Evolutionary conservation across 2,329 filamentous ascomycete genomes (phyloP), one percentile per base, ranked within the genome.

Genomic region (Trichoderma asperellum): DNA sequence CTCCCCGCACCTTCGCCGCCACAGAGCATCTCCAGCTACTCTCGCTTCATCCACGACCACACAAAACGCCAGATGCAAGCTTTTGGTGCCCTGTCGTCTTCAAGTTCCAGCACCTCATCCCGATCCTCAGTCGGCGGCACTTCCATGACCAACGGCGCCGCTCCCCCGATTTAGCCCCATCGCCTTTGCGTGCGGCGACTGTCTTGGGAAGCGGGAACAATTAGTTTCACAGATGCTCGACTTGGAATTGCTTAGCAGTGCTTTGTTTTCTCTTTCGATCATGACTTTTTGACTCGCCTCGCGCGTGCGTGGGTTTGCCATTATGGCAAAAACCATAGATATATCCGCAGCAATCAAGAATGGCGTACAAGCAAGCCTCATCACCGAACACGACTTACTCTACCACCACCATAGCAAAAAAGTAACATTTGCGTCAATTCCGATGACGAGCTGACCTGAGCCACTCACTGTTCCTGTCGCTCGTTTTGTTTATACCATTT

Each of bases 31-130:
- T 84, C 84, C 6, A 86, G 78, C 62, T 91, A 91, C 73, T 81
- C 88, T 16, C 84, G 84, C 70, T 86, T 83, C 68, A 91, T 91
- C 86, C 87, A 88, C 75, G 83, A 86, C 67, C 87, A 91, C 80
- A 91, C 88, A 71, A 89, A 88, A 81, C 82, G 84, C 68, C 88
- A 89, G 76, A 89, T 91, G 86, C 87, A 90, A 71, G 81, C 83
- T 4, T 82, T 83, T 12, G 82, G 84, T 1, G 71, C 70, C 37
- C 69, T 73, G 2, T 63, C 37, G 2, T 68, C 74, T 32, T 57
- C 74, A 12, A 71, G 71, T 40, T 73, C 73, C 5, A 66, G 66
- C 49, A 73, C 71, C 18, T 71, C 35, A 5, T 72, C 63, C 52
- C 70, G 35, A 59, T 67, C 67, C 1, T 67, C 67, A 1, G 60